phyloP scores from a whole-genome alignment of 2,329 filamentous ascomycete genomes.

The Stagonosporopsis rhizophila region DNA sequence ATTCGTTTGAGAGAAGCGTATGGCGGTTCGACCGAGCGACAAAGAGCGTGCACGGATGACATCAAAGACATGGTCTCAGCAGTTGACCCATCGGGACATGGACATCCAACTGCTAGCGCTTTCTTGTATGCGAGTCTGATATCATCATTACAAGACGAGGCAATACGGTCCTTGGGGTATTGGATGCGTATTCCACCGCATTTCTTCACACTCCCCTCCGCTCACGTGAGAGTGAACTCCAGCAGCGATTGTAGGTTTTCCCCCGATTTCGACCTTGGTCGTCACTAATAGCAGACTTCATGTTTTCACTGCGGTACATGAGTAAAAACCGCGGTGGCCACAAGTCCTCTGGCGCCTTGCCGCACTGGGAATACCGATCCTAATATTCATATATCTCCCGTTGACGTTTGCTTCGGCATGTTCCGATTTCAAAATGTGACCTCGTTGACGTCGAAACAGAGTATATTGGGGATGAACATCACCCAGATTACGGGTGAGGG shows the following conservation, averaged over 20 bases:
- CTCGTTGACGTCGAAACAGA: conserved; percentile 4
- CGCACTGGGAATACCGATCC: conserved; percentile 14
- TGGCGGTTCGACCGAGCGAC: conserved; percentile 7
- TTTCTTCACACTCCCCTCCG: conserved; percentile 13
- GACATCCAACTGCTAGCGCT: background rate
- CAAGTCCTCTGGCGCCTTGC: background rate
- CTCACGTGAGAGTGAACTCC: conserved; percentile 1
- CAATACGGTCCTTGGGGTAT: conserved; percentile 14
- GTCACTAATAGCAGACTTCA: background rate
- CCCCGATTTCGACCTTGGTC: too few species aligned
- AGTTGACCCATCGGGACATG: too few species aligned
- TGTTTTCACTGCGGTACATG: conserved; percentile 7
- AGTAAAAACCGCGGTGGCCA: background rate
- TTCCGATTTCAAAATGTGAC: background rate
- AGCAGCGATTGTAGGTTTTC: background rate
- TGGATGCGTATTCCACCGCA: conserved; percentile 16
- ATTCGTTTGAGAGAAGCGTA: background rate
- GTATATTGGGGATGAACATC: conserved; percentile 26
- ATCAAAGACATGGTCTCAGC: background rate
- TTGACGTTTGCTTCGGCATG: conserved; percentile 24
- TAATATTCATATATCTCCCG: conserved; percentile 25
- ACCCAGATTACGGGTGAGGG: conserved; percentile 18
- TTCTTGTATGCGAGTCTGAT: conserved; percentile 12
- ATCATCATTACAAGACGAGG: conserved; percentile 15
- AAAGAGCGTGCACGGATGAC: background rate